Evolutionary conservation across 441 rosid species (phyloP), one percentile per base, ranked within the genome.

Genomic region (Mallotus repandus): DNA sequence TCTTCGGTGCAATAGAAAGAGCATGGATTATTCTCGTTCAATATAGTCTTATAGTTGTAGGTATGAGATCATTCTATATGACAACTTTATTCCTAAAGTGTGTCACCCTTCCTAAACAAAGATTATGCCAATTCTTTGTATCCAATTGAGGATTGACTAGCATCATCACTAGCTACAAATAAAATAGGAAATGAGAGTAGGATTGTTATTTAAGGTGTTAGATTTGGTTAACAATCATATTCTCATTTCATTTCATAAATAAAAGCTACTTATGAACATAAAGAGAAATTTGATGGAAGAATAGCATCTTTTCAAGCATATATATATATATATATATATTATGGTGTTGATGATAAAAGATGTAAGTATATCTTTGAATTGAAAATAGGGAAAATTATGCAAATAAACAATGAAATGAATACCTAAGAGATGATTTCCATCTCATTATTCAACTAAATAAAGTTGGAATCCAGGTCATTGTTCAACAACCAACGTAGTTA

Each of bases 391-490:
- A 66, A 48, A 22, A 19, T 48, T 59, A 18, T 25, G 79, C 46
- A 19, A 64, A 64, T 19, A 22, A 50, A 68, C 18, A 35, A 62
- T 25, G 16, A 45, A 35, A 2, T 52, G 65, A 74, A 81, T 52
- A 68, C 14, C 56, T 38, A 68, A 48, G 70, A 45, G 74, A 66
- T 76, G 87, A 85, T 66, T 69, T 86, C 89, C 74, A 74, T 86
- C 81, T 84, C 87, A 85, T 68, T 79, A 67, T 77, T 83, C 86
- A 85, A 86, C 84, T 77, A 68, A 74, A 68, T 61, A 78, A 84
- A 83, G 86, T 82, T 86, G 94, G 83, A 77, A 68, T 88, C 86
- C 91, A 82, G 77, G 85, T 83, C 90, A 88, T 82, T 80, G 73
- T 81, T 80, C 87, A 83, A 75, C 88, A 81, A 76, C 73, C 81